Conservation (phyloP, 495 filamentous ascomycete genomes). For the Podospora conica region DNA sequence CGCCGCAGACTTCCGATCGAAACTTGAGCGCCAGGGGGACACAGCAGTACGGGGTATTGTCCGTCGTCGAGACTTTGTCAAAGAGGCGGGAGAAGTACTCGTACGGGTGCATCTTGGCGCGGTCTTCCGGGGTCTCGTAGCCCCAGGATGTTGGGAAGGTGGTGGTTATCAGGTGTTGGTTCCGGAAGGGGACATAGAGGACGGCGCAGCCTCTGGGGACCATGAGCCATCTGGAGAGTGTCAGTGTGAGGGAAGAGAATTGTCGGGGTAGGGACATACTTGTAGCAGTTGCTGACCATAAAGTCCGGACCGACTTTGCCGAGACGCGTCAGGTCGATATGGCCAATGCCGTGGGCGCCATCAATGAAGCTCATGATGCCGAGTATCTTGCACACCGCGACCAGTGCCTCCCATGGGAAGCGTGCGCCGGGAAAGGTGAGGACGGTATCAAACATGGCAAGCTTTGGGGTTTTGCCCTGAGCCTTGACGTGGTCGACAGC, state of each 20-base stretch:
- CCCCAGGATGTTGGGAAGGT: slow-evolving; percentile 64
- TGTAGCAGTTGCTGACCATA: slow-evolving; percentile 70
- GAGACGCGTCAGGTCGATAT: slow-evolving; percentile 58
- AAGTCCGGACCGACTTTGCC: slow-evolving; percentile 60
- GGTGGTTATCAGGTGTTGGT: slow-evolving; percentile 64
- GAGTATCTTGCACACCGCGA: slow-evolving; percentile 51
- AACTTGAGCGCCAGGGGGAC: slow-evolving; percentile 61
- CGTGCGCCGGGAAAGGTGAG: slow-evolving; percentile 64
- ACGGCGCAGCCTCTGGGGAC: slow-evolving; percentile 67
- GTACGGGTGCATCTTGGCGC: slow-evolving; percentile 2
- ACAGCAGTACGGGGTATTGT: slow-evolving; percentile 60
- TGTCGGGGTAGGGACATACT: slow-evolving; percentile 42
- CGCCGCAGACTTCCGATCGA: slow-evolving; percentile 61
- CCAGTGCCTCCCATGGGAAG: slow-evolving; percentile 66
- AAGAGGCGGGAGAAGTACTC: slow-evolving; percentile 57
- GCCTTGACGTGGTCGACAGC: not conserved
- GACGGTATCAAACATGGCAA: slow-evolving; percentile 73
- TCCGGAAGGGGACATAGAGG: slow-evolving; percentile 64
- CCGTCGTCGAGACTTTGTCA: slow-evolving; percentile 64
- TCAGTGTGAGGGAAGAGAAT: not conserved
- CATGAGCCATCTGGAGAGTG: slow-evolving; percentile 50
- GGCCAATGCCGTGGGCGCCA: slow-evolving; percentile 69
- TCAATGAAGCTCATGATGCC: slow-evolving; percentile 58
- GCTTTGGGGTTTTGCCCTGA: slow-evolving; percentile 11
- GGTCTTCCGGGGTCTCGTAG: slow-evolving; percentile 26